Evolutionary conservation across 495 filamentous ascomycete genomes (phyloP).

Genomic region (Durotheca rogersii): DNA sequence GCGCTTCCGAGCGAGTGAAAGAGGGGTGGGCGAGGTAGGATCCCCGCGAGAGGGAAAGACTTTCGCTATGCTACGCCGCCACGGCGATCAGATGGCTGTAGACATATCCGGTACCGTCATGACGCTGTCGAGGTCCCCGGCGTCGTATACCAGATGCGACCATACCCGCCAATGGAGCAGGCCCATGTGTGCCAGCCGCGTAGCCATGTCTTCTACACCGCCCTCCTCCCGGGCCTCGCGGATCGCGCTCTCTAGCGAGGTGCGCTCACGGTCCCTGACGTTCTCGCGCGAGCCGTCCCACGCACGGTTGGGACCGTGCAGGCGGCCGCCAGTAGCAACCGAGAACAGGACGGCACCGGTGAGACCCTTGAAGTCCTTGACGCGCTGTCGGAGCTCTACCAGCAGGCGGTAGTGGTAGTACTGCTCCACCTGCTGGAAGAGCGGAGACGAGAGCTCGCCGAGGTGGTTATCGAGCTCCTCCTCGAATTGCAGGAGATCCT

Average conservation of each 20-base stretch:
- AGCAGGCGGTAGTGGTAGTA: slow-evolving; percentile 45
- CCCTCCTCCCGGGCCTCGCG: slow-evolving; percentile 49
- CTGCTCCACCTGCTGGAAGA: slow-evolving; percentile 44
- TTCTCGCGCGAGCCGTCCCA: slow-evolving; percentile 32
- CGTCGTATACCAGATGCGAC: slow-evolving; percentile 70
- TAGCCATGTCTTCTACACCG: slow-evolving; percentile 66
- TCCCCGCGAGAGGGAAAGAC: too few relatives aligned
- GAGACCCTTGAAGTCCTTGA: slow-evolving; percentile 51
- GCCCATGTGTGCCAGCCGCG: slow-evolving; percentile 73
- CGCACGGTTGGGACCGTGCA: slow-evolving; percentile 31
- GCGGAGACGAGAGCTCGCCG: slow-evolving; percentile 34
- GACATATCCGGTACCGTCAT: slow-evolving; percentile 26
- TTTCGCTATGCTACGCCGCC: not conserved
- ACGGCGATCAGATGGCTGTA: slow-evolving; percentile 26
- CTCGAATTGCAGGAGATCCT: slow-evolving; percentile 49
- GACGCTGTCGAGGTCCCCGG: slow-evolving; percentile 35
- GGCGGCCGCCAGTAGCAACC: slow-evolving; percentile 47
- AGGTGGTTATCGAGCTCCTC: slow-evolving; percentile 39
- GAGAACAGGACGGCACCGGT: slow-evolving; percentile 54
- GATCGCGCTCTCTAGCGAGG: slow-evolving; percentile 20
- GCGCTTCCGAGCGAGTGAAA: too few relatives aligned
- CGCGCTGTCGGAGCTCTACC: slow-evolving; percentile 44
- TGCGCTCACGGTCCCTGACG: slow-evolving; percentile 29
- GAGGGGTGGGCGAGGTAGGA: too few relatives aligned
- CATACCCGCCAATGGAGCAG: slow-evolving; percentile 87